Base-by-base conservation (phyloP, 1,284 basidiomycete genomes). In the Sanghuangporus weigelae region DNA sequence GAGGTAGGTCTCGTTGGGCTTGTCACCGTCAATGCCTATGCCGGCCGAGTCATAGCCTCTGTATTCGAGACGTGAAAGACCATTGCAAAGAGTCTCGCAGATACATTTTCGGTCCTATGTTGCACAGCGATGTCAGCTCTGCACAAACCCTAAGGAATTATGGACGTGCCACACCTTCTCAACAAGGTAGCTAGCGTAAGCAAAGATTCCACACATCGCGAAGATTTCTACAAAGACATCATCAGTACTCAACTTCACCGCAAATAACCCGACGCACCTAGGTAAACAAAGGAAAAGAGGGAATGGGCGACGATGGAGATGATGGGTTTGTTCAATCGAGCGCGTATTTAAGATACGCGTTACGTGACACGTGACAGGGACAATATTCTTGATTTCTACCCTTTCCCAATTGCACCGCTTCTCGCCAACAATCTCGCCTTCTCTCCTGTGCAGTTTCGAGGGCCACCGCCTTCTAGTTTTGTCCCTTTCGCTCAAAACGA, bases 1-100 rank as follows among this genome's bases (percentile, higher is more conserved):
- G 79, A 90, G 93, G 66, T 93, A 71, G 64, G 93, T 81, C 62
- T 88, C 83, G 55, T 86, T 86, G 6, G 88, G 80, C 70, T 88
- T 86, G 82, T 99, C 96, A 42, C 96, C 96, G 73, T 99, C 97
- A 70, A 98, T 86, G 68, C 92, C 93, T 68, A 99, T 85, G 74
- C 96, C 95, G 11, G 97, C 97, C 71, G 92, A 95, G 77, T 99
- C 97, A 75, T 99, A 98, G 58, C 97, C 96, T 74, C 97, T 91
- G 79, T 99, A 99, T 76, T 99, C 97, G 71, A 98, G 89, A 67
- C 97, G 90, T 57, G 93, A 89, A 66, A 99, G 90, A 69, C 96
- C 97, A 68, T 91, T 93, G 74, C 89, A 87, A 63, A 99, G 87
- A 66, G 95, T 89, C 71, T 99, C 95, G 69, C 97, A 89, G 70